A percentile compares a stretch with the other conserved stretches of the same genome.
Conservation (phyloP, 495 filamentous ascomycete genomes). For the Penicillium longicatenatum region DNA sequence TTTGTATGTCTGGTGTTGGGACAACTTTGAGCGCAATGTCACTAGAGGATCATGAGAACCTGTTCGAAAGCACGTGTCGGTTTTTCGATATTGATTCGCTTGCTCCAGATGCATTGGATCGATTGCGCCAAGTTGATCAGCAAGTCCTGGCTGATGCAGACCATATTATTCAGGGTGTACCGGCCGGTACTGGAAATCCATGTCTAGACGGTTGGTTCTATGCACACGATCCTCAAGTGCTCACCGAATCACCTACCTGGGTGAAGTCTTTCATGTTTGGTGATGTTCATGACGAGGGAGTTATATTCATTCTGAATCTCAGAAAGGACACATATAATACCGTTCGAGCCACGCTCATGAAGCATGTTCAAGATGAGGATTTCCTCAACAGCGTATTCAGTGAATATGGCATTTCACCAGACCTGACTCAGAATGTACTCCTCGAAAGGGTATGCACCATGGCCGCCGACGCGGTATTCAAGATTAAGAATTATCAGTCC, state of each 20-base stretch:
- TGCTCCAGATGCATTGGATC: slow-evolving; percentile 10
- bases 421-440: slow-evolving; percentile 3
- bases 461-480: slow-evolving; percentile 14
- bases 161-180: slow-evolving; percentile 11
- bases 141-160: slow-evolving; percentile 18
- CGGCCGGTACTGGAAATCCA: slow-evolving; percentile 12
- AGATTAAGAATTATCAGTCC: slow-evolving; percentile 13
- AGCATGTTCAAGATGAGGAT: slow-evolving; percentile 5
- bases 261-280: slow-evolving; percentile 11
- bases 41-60: slow-evolving; percentile 8
- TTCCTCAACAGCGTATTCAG: slow-evolving; percentile 10
- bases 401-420: slow-evolving; percentile 10
- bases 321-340: slow-evolving; percentile 10
- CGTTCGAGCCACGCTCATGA: slow-evolving; percentile 7
- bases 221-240: slow-evolving; percentile 2
- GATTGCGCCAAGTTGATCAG: slow-evolving; percentile 9
- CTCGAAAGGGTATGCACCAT: slow-evolving; percentile 2
- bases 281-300: slow-evolving; percentile 18
- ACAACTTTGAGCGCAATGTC: slow-evolving; percentile 2
- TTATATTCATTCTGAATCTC: slow-evolving; percentile 15
- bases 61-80: slow-evolving; percentile 10
- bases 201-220: slow-evolving; percentile 21
- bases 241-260: slow-evolving; percentile 2
- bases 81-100: slow-evolving; percentile 13
- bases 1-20: slow-evolving; percentile 19